Base-by-base conservation (phyloP, 805 yeast species). In the Schizosaccharomyces osmophilus region DNA sequence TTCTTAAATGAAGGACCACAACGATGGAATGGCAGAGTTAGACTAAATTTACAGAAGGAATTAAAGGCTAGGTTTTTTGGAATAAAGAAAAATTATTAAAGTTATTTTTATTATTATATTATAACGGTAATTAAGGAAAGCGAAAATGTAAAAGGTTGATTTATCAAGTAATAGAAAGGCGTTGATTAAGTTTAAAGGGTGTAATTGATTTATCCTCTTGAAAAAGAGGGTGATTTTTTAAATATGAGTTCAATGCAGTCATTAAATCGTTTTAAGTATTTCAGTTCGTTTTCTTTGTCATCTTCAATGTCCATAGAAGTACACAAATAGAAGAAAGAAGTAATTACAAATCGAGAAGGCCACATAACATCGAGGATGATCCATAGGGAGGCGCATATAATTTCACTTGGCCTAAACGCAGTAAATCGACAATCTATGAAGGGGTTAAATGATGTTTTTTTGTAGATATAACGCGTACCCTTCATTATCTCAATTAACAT, bases 1-100 rank as follows among this genome's bases (percentile, higher is more conserved):
- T 71, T 89, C 89, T 71, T 89, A 76, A 31, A 19, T 45, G 5
- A 19, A 45, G n/a, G 11, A 45, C 13, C 13, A 5, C 5, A 17
- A 45, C 13, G 5, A 13, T 36, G 5, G 5, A 36, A 36, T 36
- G 8, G 41, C 17, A 11, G 3, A 36, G 15, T 36, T 36, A 11
- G 15, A 13, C 17, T 36, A 3, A 9, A 31, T 4, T 36, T 2
- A 6, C 17, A 13, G 41, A 4, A 3, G 41, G 15, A 36, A 36
- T 13, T 13, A 36, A 5, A 36, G 13, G 15, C 41, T 36, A 13
- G 15, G 13, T 3, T 36, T 36, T 9, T 36, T 36, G 15, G 41
- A 11, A 11, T 31, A 31, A 31, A 31, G 6, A 4, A 31, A 31
- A 4, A 31, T 31, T 31, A 31, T 36, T 36, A 36, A 36, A n/a